Conservation (phyloP, 2,329 filamentous ascomycete species). For the Claviceps fusiformis region DNA sequence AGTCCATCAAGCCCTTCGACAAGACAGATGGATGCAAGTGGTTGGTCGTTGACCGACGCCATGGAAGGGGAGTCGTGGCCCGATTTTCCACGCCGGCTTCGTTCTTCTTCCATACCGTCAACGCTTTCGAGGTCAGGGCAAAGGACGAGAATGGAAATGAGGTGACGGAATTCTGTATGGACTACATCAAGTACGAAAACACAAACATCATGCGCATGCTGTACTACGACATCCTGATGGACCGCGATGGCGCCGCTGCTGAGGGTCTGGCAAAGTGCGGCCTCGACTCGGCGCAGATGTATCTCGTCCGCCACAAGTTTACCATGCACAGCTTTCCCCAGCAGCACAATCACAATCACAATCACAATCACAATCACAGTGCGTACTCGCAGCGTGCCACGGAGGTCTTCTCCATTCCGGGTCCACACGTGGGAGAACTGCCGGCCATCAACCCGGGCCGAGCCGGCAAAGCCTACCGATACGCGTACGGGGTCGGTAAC, state of each 20-base stretch:
- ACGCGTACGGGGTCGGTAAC: slow-evolving; percentile 43
- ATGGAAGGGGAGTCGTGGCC: slow-evolving; percentile 50
- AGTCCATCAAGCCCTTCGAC: slow-evolving; percentile 54
- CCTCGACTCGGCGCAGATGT: slow-evolving; percentile 20
- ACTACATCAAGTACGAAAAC: slow-evolving; percentile 50
- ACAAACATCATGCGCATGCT: slow-evolving; percentile 51
- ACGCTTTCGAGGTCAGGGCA: slow-evolving; percentile 53
- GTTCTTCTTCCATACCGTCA: slow-evolving; percentile 71
- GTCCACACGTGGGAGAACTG: slow-evolving; percentile 46
- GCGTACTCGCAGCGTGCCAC: slow-evolving; percentile 13
- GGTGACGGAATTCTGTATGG: slow-evolving; percentile 43
- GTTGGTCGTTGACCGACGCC: slow-evolving; percentile 59
- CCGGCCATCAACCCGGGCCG: slow-evolving; percentile 51
- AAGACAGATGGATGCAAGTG: slow-evolving; percentile 44
- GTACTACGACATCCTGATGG: slow-evolving; percentile 56
- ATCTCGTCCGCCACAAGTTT: slow-evolving; percentile 31
- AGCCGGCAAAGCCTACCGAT: slow-evolving; percentile 40
- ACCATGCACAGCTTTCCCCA: slow-evolving; percentile 15
- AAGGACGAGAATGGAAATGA: slow-evolving; percentile 20
- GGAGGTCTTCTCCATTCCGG: slow-evolving; percentile 32
- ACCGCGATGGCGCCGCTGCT: slow-evolving; percentile 31
- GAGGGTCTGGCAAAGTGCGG: slow-evolving; percentile 29
- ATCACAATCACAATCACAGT: too few relatives aligned
- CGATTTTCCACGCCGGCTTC: slow-evolving; percentile 53
- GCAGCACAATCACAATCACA: slow-evolving; percentile 3